Evolutionary conservation across 2,329 filamentous ascomycete genomes (phyloP), one percentile per base, ranked within the genome.

Genomic region (Talaromyces atroroseus): DNA sequence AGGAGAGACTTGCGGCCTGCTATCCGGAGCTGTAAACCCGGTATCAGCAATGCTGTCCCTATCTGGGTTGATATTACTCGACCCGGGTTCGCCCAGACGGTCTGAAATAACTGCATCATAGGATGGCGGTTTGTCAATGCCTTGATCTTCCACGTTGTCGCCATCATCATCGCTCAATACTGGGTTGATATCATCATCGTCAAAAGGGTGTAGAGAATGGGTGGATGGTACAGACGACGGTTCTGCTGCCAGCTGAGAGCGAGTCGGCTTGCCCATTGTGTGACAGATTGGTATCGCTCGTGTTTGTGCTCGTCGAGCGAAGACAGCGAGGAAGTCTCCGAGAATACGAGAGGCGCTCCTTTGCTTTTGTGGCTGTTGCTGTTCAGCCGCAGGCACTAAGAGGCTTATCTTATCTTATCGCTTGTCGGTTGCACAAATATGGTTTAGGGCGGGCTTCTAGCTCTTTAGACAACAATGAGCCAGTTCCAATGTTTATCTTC

Each of bases 201-300:
- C 54, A 12, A 57, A 49, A 14, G 23, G 42, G 8, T 52, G 50
- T n/a, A 58, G 40, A 42, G 56, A 54, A 45, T 58, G 56, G 21
- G 34, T 20, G 8, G 56, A 58, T 24, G 47, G 45, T 18, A 26
- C 50, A n/a, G 50, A 53, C 5, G 56, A 45, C 16, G 46, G 23
- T 16, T 48, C 36, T 12, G 20, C 26, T 20, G n/a, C 14, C 21
- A 26, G 18, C 24, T 40, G 52, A 20, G 44, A 11, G 32, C 21
- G 18, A 24, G 32, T 11, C 14, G 45, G 55, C 18, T 54, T 49
- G 5, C 56, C 51, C 56, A 58, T 58, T 21, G 23, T 29, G 23
- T 5, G 14, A 23, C 10, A 20, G 1, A 18, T 23, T 8, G 16
- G 29, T 16, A 1, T 24, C 18, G 10, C 26, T 8, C 26, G 5